A percentile compares a stretch with the other conserved stretches of the same genome.
Evolutionary conservation across 169 alveolate species (phyloP).

Genomic region (Plasmodium cynomolgi): DNA sequence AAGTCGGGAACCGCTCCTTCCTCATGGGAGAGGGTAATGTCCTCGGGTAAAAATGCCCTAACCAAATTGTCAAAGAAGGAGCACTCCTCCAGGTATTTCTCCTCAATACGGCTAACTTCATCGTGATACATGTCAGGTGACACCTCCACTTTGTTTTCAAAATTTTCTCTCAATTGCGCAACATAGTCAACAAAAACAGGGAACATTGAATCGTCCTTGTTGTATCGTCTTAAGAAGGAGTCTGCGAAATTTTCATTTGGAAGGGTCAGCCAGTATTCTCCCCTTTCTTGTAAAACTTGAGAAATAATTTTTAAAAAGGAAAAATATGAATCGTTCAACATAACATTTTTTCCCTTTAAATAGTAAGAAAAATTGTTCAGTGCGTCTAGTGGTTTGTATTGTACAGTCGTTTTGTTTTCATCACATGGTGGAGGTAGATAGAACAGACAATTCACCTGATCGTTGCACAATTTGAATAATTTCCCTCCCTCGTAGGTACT

Average conservation of each 20-base stretch:
- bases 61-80: constrained; percentile 21
- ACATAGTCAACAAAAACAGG: constrained; percentile 47
- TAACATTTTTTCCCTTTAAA: constrained; percentile 24
- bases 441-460: constrained; percentile 34
- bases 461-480: constrained; percentile 24
- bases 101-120: constrained; percentile 19
- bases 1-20: constrained; percentile 8
- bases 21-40: background rate
- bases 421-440: constrained; percentile 29
- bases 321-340: constrained; percentile 27
- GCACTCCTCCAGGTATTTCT: constrained; percentile 37
- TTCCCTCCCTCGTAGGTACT: background rate
- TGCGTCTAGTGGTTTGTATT: constrained; percentile 68
- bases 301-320: constrained; percentile 29
- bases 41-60: constrained; percentile 22
- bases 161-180: constrained; percentile 11
- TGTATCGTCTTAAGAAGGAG: constrained; percentile 48
- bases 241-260: constrained; percentile 50
- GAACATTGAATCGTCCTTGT: constrained; percentile 49
- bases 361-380: constrained; percentile 17
- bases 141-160: constrained; percentile 18
- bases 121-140: background rate
- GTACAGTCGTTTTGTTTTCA: background rate
- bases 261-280: constrained; percentile 33
- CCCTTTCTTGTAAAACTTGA: constrained; percentile 65